A percentile compares a stretch with the other conserved stretches of the same genome.
phyloP scores from a whole-genome alignment of 75 land plant species.

The Azolla pinnata region DNA sequence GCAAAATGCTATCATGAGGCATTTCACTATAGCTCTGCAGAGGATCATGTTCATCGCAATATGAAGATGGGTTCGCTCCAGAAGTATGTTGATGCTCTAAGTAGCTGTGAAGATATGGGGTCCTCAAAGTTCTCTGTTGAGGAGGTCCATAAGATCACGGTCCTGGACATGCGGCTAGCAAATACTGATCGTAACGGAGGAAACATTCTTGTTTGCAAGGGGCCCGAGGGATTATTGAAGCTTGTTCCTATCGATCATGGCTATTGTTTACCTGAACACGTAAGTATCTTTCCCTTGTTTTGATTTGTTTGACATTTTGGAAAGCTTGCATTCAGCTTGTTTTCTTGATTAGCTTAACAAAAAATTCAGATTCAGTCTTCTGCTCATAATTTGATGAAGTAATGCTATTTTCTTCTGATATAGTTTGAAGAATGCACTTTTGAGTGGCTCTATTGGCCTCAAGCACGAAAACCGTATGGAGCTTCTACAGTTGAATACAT shows the following conservation, averaged over 20 bases:
- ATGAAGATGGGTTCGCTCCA: conserved; percentile 17
- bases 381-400: neutral
- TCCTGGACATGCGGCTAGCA: conserved; percentile 21
- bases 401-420: conserved; percentile 8
- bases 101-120: conserved; percentile 20
- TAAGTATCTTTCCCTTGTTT: too few species aligned
- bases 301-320: too few species aligned
- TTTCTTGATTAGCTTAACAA: neutral
- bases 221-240: neutral
- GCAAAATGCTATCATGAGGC: conserved; percentile 11
- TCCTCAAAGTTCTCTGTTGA: neutral
- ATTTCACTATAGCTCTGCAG: neutral
- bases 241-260: conserved; percentile 30
- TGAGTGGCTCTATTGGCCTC: conserved; percentile 95
- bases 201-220: conserved; percentile 11
- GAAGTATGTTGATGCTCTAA: conserved; percentile 7
- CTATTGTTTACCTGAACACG: conserved; percentile 18
- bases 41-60: neutral
- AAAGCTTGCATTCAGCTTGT: too few species aligned
- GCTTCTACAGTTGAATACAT: conserved; percentile 54
- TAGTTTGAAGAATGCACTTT: conserved; percentile 97
- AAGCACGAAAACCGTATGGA: conserved; percentile 48
- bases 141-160: conserved; percentile 18
- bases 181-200: conserved; percentile 20
- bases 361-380: neutral